Percentiles rank a stretch among this genome's conserved stretches.
Evolutionary conservation across 2,329 filamentous ascomycete genomes (phyloP).

Genomic region (Penicillium italicum): DNA sequence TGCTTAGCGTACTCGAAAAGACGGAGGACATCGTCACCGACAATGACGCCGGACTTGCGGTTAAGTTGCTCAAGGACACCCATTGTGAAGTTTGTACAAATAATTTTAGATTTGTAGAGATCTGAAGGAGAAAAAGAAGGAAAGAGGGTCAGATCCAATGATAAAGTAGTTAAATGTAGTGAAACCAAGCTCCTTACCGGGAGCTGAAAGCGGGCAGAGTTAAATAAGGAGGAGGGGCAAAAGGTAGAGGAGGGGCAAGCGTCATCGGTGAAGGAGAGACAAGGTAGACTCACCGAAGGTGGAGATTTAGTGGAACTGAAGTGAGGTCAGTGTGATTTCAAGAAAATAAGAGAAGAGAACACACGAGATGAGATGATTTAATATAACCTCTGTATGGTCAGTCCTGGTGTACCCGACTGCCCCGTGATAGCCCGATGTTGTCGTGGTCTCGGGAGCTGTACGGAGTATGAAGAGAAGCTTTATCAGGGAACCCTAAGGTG

Average conservation of each 20-base stretch:
- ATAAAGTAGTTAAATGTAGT: constrained; percentile 11
- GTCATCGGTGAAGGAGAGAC: constrained; percentile 25
- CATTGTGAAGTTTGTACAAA: constrained; percentile 31
- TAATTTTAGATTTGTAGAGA: neutral
- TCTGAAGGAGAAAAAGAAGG: constrained; percentile 5
- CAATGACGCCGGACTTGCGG: constrained; percentile 64
- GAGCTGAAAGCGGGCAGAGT: constrained; percentile 24
- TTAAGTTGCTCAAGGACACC: constrained; percentile 54
- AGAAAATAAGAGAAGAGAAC: neutral
- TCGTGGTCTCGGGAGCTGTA: constrained; percentile 1
- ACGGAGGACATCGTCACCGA: constrained; percentile 62
- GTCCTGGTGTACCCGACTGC: constrained; percentile 12
- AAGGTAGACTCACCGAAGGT: constrained; percentile 35
- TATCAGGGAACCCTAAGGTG: neutral
- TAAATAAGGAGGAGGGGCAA: constrained; percentile 23
- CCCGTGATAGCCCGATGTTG: constrained; percentile 16
- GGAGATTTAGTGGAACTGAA: constrained; percentile 30
- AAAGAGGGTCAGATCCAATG: constrained; percentile 6
- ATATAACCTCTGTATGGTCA: constrained; percentile 5
- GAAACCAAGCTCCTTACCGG: constrained; percentile 18
- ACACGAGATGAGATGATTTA: constrained; percentile 8
- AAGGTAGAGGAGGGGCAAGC: constrained; percentile 21
- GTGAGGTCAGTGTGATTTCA: constrained; percentile 41
- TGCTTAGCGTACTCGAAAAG: constrained; percentile 90
- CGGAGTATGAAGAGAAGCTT: neutral